These are phyloP conservation scores for Rhodotorula sphaerocarpa DNA, from an alignment of 768 basidiomycete species.

Conservation along the genomic window DNA sequence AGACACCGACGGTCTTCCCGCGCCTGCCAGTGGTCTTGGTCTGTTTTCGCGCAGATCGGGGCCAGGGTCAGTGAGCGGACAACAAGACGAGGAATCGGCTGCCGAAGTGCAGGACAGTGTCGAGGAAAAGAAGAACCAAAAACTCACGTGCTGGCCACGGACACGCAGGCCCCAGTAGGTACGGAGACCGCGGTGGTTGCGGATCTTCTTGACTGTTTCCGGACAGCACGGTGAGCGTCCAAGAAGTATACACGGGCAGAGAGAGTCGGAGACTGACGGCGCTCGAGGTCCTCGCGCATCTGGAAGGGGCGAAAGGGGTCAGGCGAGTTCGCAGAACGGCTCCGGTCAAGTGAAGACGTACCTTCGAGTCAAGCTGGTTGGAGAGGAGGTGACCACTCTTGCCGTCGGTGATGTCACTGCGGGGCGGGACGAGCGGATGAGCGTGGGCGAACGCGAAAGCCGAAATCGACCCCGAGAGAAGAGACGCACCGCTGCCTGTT, in stretches of 20 bases:
- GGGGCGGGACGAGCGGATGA: not conserved
- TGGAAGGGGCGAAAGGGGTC: not conserved
- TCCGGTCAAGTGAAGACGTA: conserved; percentile 45
- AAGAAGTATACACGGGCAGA: too few species aligned
- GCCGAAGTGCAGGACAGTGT: not conserved
- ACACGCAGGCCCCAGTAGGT: conserved; percentile 53
- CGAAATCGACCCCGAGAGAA: not conserved
- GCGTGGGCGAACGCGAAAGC: too few species aligned
- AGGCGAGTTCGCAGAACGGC: not conserved
- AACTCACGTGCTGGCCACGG: conserved; percentile 73
- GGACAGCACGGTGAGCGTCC: too few species aligned
- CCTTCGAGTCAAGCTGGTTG: conserved; percentile 92
- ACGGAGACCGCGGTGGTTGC: conserved; percentile 68
- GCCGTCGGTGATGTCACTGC: conserved; percentile 78
- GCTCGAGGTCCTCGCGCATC: conserved; percentile 84
- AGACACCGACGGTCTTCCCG: conserved; percentile 36
- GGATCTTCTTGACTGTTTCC: conserved; percentile 78
- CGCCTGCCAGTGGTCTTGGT: conserved; percentile 87
- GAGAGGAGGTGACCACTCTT: conserved; percentile 87
- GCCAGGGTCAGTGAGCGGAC: not conserved
- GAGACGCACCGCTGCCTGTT: conserved; percentile 73
- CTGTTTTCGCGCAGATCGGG: not conserved
- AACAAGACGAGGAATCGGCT: too few species aligned
- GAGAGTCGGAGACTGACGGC: too few species aligned
- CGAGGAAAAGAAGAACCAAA: not conserved